A percentile compares a stretch with the other conserved stretches of the same genome.
phyloP scores from a whole-genome alignment of 139 green algal species.

The Marvania coccoides region DNA sequence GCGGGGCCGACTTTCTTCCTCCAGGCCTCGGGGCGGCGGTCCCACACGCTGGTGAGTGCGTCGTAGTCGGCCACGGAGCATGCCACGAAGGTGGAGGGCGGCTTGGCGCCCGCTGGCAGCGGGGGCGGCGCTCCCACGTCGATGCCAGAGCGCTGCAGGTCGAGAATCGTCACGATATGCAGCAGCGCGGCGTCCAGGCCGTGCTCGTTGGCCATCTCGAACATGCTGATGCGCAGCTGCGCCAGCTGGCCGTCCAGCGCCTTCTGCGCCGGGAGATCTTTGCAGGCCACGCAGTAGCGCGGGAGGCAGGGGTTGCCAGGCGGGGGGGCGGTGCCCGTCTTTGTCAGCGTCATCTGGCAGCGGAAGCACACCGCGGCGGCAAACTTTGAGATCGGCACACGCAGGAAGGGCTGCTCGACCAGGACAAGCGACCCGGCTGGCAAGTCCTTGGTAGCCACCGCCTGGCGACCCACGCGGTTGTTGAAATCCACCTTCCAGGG shows the following conservation, averaged over 20 bases:
- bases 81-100: neutral
- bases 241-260: slow-evolving; percentile 8
- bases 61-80: slow-evolving; percentile 2
- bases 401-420: slow-evolving; percentile 8
- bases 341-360: neutral
- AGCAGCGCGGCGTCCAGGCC: slow-evolving; percentile 20
- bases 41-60: slow-evolving; percentile 7
- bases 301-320: slow-evolving; percentile 25
- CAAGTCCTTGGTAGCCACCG: slow-evolving; percentile 15
- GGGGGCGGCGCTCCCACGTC: neutral
- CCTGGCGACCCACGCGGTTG: slow-evolving; percentile 1
- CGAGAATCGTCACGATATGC: slow-evolving; percentile 19
- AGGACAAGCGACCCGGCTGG: slow-evolving; percentile 11
- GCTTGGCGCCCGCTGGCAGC: neutral
- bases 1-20: slow-evolving; percentile 9
- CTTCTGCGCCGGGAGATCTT: neutral
- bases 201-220: slow-evolving; percentile 13
- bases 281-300: slow-evolving; percentile 14
- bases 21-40: slow-evolving; percentile 16
- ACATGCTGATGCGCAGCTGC: slow-evolving; percentile 10
- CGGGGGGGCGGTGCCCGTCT: neutral
- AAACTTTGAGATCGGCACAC: slow-evolving; percentile 5
- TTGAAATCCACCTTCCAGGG: slow-evolving; percentile 7
- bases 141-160: slow-evolving; percentile 1
- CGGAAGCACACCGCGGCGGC: neutral